Evolutionary conservation across 768 basidiomycete species (phyloP), one percentile per base, ranked within the genome.

Genomic region (Artomyces pyxidatus): DNA sequence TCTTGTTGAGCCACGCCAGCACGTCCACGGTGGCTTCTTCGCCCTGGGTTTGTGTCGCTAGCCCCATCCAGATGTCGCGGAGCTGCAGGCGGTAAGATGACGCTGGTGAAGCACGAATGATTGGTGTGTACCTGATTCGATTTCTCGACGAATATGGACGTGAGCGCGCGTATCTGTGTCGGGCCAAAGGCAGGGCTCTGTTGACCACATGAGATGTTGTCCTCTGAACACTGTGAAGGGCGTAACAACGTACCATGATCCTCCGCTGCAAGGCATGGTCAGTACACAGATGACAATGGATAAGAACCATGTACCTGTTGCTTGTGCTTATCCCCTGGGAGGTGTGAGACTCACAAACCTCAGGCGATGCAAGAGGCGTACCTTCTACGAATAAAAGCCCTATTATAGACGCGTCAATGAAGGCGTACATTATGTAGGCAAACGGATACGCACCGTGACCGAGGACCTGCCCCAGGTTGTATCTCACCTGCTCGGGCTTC

Each of bases 31-130:
- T 21, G 23, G 45, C 30, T 12, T 3, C 4, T 17, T 35, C 32
- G 37, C 44, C 54, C 27, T 46, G 45, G n/a, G 55, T 48, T 9
- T 54, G 39, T 6, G 53, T 32, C 3, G 49, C 32, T 16, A 58
- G 48, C 14, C 49, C 35, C 7, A 27, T 37, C 61, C 52, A 65
- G 14, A 62, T 50, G 16, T 65, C 62, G 19, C 64, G 63, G 14
- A 65, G 58, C 64, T 63, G 32, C 27, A 4, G 3, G 40, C 17
- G 7, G 8, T 12, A 17, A 14, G 32, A 1, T 35, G 32, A 17
- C 27, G 16, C 45, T 11, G n/a, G n/a, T n/a, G n/a, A n/a, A n/a
- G n/a, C n/a, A n/a, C 5, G 14, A 4, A 6, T 6, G 0, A 12
- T 17, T 12, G 32, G 12, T 12, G 32, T 17, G 32, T 35, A 49